Conservation (phyloP, 768 basidiomycete species). For the Suillus americanus region DNA sequence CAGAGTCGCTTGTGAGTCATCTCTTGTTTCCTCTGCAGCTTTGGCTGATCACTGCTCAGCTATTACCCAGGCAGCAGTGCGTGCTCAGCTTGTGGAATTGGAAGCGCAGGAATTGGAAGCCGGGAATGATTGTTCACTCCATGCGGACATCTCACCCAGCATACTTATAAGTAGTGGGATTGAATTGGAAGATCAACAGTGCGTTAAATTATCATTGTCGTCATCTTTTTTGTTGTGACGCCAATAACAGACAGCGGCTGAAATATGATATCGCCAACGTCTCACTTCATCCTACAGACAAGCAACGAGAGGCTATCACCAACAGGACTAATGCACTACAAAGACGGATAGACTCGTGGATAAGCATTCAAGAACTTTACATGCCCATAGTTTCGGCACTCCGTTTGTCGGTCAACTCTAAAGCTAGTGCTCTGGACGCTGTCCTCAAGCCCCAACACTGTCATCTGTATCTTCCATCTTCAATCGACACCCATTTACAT, state of each 20-base stretch:
- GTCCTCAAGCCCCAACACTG: neutral
- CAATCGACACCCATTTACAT: neutral
- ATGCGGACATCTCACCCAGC: neutral
- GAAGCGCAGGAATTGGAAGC: neutral
- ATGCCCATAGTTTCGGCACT: neutral
- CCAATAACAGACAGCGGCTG: neutral
- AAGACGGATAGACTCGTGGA: neutral
- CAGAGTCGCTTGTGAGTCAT: neutral
- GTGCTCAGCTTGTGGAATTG: neutral
- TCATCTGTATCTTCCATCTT: neutral
- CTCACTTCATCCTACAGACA: neutral
- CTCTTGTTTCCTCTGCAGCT: neutral
- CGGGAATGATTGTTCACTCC: neutral
- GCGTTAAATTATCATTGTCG: neutral
- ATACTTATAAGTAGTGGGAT: neutral
- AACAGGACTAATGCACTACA: neutral
- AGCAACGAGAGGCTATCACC: neutral
- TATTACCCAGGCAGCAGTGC: neutral
- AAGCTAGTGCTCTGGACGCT: neutral
- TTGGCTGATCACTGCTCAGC: neutral
- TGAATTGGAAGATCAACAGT: slow-evolving; percentile 2
- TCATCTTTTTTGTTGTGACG: neutral
- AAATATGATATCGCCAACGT: neutral
- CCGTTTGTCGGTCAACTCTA: neutral
- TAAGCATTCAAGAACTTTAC: neutral